Base-by-base conservation (phyloP, 306 rosid species). In the Boehmeria nivea region DNA sequence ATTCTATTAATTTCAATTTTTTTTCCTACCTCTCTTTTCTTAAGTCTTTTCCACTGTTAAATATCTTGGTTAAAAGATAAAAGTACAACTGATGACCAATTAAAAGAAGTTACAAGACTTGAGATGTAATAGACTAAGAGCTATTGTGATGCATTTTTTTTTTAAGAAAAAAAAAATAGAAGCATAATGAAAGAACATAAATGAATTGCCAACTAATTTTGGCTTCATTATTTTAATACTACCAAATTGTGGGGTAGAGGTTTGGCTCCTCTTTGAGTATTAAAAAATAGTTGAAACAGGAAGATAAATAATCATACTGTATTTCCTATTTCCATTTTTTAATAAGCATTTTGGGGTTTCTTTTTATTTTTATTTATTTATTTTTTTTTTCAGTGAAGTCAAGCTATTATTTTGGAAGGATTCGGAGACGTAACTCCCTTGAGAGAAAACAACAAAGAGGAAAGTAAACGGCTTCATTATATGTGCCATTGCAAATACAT, bases 371-470 rank as follows among this genome's bases (percentile, higher is more conserved):
- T 31, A 31, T 31, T 31, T 31, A 1, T 4, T 31, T 31, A 4
- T 31, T 0, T 12, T 57, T 60, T 31, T 33, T 55, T 61, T 21
- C 22, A 18, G 13, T 26, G 37, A 49, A 45, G 72, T 68, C 74
- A 75, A 65, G 54, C 61, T 21, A 43, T 50, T 15, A 6, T 43
- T 63, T 68, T 69, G 65, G 62, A 60, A 50, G 60, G 54, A 33
- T 20, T 46, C 59, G 53, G 10, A 51, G 50, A 51, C 20, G 78
- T 51, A 36, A 57, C 73, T 68, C 49, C 46, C 65, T 50, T 43
- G 58, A 22, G 31, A 38, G 48, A 27, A 57, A 61, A 66, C 19
- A 51, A 38, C 68, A 60, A 66, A 58, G 17, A 37, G 24, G 64
- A 60, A 56, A 34, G 39, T 47, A 31, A 66, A 23, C 47, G n/a